These are phyloP conservation scores for Podila epicladia DNA, from an alignment of 192 early-diverging fungal genomes.

Conservation along the genomic window DNA sequence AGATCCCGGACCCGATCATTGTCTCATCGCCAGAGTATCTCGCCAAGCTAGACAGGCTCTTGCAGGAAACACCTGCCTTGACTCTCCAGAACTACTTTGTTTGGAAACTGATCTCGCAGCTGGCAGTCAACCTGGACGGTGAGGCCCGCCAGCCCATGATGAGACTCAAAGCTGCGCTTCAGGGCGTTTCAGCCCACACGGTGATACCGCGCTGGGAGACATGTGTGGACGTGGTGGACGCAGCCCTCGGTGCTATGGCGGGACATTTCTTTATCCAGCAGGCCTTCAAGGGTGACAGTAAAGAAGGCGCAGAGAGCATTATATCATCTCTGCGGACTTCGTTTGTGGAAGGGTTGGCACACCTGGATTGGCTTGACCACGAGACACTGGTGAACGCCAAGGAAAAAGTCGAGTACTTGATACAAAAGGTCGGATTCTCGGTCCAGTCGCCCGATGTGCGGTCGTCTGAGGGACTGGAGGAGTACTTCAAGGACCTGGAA, in stretches of 20 bases:
- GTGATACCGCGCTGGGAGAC: slow-evolving; percentile 15
- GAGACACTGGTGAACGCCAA: slow-evolving; percentile 34
- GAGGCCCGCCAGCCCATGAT: slow-evolving; percentile 33
- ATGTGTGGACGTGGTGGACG: slow-evolving; percentile 42
- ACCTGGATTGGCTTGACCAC: slow-evolving; percentile 53
- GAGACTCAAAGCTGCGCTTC: slow-evolving; percentile 11
- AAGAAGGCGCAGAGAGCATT: slow-evolving; percentile 35
- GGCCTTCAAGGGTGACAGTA: slow-evolving; percentile 38
- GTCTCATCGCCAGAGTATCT: slow-evolving; percentile 59
- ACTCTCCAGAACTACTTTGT: slow-evolving; percentile 56
- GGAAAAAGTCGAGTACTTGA: slow-evolving; percentile 47
- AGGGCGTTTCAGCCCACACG: slow-evolving; percentile 11
- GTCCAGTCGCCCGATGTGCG: slow-evolving; percentile 28
- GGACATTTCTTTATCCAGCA: slow-evolving; percentile 53
- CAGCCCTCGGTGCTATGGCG: slow-evolving; percentile 39
- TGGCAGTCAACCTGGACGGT: slow-evolving; percentile 30
- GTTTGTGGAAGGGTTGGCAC: slow-evolving; percentile 41
- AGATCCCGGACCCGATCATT: slow-evolving; percentile 51
- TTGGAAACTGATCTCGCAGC: slow-evolving; percentile 49
- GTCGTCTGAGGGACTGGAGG: slow-evolving; percentile 46
- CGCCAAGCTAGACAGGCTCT: slow-evolving; percentile 47
- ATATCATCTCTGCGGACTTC: slow-evolving; percentile 40
- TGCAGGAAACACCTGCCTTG: slow-evolving; percentile 46
- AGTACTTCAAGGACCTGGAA: slow-evolving; percentile 36
- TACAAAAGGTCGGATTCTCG: slow-evolving; percentile 55